Evolutionary conservation across 495 filamentous ascomycete species (phyloP).

Genomic region (Aspergillus indologenus): DNA sequence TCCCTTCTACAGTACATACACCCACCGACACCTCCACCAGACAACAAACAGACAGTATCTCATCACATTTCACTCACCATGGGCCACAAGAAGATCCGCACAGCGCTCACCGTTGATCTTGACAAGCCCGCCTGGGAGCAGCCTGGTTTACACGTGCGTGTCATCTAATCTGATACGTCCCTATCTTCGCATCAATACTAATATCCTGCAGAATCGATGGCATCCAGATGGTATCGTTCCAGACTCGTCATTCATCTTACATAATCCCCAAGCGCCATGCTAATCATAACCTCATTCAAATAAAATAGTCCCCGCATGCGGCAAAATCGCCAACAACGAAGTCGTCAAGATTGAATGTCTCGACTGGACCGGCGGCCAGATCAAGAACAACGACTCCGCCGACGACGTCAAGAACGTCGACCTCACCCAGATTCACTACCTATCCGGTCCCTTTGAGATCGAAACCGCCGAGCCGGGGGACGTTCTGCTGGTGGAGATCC

Average conservation of each 20-base stretch:
- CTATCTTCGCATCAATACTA: not conserved
- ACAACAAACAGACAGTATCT: not conserved
- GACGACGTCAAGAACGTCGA: slow-evolving; percentile 87
- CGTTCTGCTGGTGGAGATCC: slow-evolving; percentile 85
- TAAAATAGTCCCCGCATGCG: slow-evolving; percentile 67
- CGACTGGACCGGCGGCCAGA: slow-evolving; percentile 87
- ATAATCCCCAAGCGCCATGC: not conserved
- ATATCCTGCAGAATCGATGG: slow-evolving; percentile 74
- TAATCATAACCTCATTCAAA: slow-evolving; percentile 9
- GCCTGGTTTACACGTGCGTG: slow-evolving; percentile 70
- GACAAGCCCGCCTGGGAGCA: slow-evolving; percentile 76
- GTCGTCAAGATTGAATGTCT: slow-evolving; percentile 94
- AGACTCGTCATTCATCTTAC: slow-evolving; percentile 15
- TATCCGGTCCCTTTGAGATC: slow-evolving; percentile 89
- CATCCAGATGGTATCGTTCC: slow-evolving; percentile 72
- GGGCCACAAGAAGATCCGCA: slow-evolving; percentile 64
- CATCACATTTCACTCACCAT: slow-evolving; percentile 37
- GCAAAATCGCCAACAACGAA: slow-evolving; percentile 78
- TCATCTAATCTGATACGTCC: not conserved
- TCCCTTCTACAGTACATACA: not conserved
- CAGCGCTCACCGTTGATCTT: slow-evolving; percentile 71
- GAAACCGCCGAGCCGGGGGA: slow-evolving; percentile 85
- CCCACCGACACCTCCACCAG: too few species aligned
- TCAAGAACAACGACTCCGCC: slow-evolving; percentile 82
- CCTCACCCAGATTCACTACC: slow-evolving; percentile 79